Evolutionary conservation across 129 eudicot genomes (phyloP), one percentile per base, ranked within the genome.

Genomic region (Artemisia annua): DNA sequence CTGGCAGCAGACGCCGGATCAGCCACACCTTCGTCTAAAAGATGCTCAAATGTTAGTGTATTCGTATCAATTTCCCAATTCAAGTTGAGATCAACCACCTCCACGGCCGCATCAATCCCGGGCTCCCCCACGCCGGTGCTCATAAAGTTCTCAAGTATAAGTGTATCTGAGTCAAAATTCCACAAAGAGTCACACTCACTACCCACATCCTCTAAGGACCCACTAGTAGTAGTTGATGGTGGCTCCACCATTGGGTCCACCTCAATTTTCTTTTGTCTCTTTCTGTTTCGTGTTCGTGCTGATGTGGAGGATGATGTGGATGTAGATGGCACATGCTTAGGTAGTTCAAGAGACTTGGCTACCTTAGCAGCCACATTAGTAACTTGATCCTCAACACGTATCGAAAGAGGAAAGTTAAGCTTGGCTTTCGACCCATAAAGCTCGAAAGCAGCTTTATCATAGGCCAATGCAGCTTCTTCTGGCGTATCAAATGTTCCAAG

Each of bases 391-490:
- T 73, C 51, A 24, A 39, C 60, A 24, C 80, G 65, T 8, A 84
- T 71, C 70, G 74, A 70, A 7, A 81, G 83, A 14, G 88, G 88
- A 28, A 84, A 84, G n/a, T 84, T 84, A 15, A 84, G 85, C 78
- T 71, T 67, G 9, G 88, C 85, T 11, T 81, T 70, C 4, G 81
- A 69, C 20, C 88, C 85, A 5, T 73, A 83, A 4, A 84, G 78
- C 66, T 81, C 79, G 35, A 77, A 84, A 2, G 89, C 89, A 0
- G 89, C 86, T 66, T 58, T 66, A 56, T 85, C 89, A 63, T 85
- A 85, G 18, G 89, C 89, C 66, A 85, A 63, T 5, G 89, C 89
- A 3, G 89, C 89, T 59, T 85, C 85, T 77, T 85, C 84, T 7
- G 85, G 83, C 24, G 88, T 81, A 60, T 84, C 88, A n/a, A 81